Conservation (phyloP, 768 basidiomycete genomes). For the Pleurotus platypus region DNA sequence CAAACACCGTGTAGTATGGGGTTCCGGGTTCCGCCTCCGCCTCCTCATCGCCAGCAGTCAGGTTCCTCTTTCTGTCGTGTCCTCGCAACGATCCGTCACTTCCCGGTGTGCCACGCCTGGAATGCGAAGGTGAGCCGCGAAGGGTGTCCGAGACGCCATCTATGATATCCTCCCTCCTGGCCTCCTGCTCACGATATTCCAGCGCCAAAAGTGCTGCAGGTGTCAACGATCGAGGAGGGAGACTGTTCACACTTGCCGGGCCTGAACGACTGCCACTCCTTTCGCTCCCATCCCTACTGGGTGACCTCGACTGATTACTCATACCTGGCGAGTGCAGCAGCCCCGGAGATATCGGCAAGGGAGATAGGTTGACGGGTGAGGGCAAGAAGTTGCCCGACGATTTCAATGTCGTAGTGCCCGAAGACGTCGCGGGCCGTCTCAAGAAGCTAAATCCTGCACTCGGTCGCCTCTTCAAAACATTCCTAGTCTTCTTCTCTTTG, state of each 20-base stretch:
- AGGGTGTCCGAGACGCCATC: not conserved
- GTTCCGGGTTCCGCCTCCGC: constrained; percentile 17
- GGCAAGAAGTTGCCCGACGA: not conserved
- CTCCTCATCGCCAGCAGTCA: constrained; percentile 21
- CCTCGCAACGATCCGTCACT: constrained; percentile 3
- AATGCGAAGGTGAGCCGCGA: not conserved
- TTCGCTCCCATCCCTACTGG: constrained; percentile 11
- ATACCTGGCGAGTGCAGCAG: not conserved
- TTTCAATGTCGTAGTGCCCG: not conserved
- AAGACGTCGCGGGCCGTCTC: not conserved
- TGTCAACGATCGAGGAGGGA: constrained; percentile 26
- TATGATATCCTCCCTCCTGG: constrained; percentile 10
- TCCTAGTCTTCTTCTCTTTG: constrained; percentile 5
- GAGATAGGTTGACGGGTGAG: not conserved
- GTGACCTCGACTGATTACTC: not conserved
- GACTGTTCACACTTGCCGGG: not conserved
- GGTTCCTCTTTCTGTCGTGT: constrained; percentile 6
- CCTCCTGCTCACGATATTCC: constrained; percentile 45
- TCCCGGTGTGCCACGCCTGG: not conserved
- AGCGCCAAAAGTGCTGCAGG: constrained; percentile 43
- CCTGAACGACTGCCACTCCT: not conserved
- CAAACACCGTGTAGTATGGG: constrained; percentile 60
- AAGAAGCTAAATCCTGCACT: constrained; percentile 4
- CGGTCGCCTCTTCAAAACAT: constrained; percentile 7
- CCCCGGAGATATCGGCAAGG: not conserved